These are phyloP conservation scores for Ophiostoma sp. DNA, from an alignment of 2,329 filamentous ascomycete species.

Conservation along the genomic window DNA sequence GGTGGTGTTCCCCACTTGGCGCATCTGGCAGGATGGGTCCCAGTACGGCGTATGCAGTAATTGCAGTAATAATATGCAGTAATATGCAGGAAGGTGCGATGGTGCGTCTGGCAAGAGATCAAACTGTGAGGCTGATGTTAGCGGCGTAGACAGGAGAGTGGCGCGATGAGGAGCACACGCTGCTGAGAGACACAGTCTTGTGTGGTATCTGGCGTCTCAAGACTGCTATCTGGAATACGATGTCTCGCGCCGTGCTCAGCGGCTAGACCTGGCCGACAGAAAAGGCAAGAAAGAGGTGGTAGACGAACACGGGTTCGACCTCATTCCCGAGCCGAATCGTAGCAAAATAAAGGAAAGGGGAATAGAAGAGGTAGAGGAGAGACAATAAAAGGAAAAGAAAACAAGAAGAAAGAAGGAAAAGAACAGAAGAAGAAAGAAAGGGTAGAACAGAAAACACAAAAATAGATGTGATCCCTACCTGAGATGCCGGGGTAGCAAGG, in stretches of 20 bases:
- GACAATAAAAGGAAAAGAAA: too few species aligned
- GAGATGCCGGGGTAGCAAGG: too few species aligned
- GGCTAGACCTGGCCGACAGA: not conserved
- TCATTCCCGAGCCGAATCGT: too few species aligned
- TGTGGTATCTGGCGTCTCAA: too few species aligned
- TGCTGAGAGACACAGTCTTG: too few species aligned
- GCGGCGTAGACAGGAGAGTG: not conserved
- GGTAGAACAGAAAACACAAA: not conserved
- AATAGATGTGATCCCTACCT: not conserved
- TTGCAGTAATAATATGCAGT: too few species aligned
- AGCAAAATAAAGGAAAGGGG: not conserved
- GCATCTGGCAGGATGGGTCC: conserved; percentile 14
- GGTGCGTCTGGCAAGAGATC: not conserved
- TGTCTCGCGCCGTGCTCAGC: not conserved
- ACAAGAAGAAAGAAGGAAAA: not conserved
- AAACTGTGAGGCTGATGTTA: not conserved
- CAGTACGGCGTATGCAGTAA: not conserved
- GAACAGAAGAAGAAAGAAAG: not conserved
- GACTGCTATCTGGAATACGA: too few species aligned
- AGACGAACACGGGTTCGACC: too few species aligned
- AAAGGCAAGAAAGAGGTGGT: not conserved
- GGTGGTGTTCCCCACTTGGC: conserved; percentile 21
- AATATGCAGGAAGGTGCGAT: not conserved
- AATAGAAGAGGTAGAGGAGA: not conserved
- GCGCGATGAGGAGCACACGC: too few species aligned